Conservation (phyloP, 1,139 yeast species). For the Zhuliangozyma blackwelliae region DNA sequence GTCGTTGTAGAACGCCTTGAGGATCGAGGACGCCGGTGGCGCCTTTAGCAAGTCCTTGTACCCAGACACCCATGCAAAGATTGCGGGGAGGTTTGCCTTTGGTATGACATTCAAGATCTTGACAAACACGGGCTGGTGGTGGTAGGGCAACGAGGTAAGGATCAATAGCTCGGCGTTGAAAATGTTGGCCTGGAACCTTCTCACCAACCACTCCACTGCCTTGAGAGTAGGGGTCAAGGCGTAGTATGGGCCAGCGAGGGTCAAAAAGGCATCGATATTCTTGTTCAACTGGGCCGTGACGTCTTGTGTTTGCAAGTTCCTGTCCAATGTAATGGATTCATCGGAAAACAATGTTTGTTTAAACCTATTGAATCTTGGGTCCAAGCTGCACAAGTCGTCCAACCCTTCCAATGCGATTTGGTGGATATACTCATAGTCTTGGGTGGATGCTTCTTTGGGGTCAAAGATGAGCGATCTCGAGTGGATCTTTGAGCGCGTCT, state of each 20-base stretch:
- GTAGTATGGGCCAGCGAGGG: slow-evolving; percentile 73
- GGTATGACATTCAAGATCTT: slow-evolving; percentile 71
- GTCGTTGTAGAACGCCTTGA: slow-evolving; percentile 69
- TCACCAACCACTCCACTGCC: slow-evolving; percentile 91
- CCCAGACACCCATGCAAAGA: slow-evolving; percentile 67
- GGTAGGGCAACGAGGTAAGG: slow-evolving; percentile 73
- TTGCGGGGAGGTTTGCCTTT: slow-evolving; percentile 59
- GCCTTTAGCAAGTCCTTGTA: slow-evolving; percentile 60
- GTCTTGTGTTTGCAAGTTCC: slow-evolving; percentile 74
- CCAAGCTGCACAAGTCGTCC: slow-evolving; percentile 65
- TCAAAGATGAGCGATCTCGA: slow-evolving; percentile 85
- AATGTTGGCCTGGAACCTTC: slow-evolving; percentile 84
- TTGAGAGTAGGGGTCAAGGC: slow-evolving; percentile 69
- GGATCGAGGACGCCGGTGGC: slow-evolving; percentile 67
- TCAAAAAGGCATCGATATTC: slow-evolving; percentile 70
- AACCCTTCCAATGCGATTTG: slow-evolving; percentile 73
- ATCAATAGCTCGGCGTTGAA: slow-evolving; percentile 72
- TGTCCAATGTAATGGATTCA: slow-evolving; percentile 71
- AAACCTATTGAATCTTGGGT: slow-evolving; percentile 70
- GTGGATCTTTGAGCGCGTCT: slow-evolving; percentile 80
- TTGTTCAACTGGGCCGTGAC: slow-evolving; percentile 68
- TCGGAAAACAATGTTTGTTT: slow-evolving; percentile 74
- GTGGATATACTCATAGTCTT: slow-evolving; percentile 82
- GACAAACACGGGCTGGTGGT: slow-evolving; percentile 65
- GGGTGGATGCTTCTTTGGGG: slow-evolving; percentile 83